Base-by-base conservation (phyloP, 2,329 filamentous ascomycete species). In the Sclerotinia sclerotiorum region DNA sequence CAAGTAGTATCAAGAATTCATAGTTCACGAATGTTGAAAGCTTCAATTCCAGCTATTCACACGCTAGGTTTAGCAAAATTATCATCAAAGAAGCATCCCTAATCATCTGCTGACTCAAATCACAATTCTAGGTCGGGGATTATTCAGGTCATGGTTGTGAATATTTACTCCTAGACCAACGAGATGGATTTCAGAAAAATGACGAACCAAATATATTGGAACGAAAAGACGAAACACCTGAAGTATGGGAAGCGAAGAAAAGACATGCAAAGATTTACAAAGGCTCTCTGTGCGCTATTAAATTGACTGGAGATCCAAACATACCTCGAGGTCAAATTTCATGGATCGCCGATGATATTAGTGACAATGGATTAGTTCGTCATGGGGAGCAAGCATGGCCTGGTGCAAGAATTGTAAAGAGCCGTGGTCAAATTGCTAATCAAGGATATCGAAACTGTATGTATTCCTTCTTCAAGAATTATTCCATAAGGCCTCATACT, bases 291-390 rank as follows among this genome's bases (percentile, higher is more conserved):
- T 88, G 94, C 77, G 94, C 91, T 0, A 88, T 97, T 76, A 98
- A 98, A 78, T 81, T 99, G 46, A 98, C 94, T 0, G 94, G 94
- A 0, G 94, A 99, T 75, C 88, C 90, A 0, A 96, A 97, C 73
- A 88, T 98, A 19, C 94, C 94, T 0, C 85, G 94, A 11, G 94
- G 94, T 11, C 90, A 97, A 78, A 87, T 89, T 73, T 92, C 91
- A 0, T 97, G 97, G 77, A 84, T 92, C 4, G 90, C 88, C 0
- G 86, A 92, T 6, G 93, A 97, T 73, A 86, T 98, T 48, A 89
- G 91, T 0, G 82, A 84, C 0, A 80, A 76, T 0, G 92, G 92
- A 0, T 83, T 90, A 29, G 79, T 94, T 0, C 82, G 88, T 0
- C 81, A 87, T 1, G 87, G 89, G 0, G 81, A 85, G 1, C 90